Base-by-base conservation (phyloP, 805 yeast species). In the Starmera amethionina region DNA sequence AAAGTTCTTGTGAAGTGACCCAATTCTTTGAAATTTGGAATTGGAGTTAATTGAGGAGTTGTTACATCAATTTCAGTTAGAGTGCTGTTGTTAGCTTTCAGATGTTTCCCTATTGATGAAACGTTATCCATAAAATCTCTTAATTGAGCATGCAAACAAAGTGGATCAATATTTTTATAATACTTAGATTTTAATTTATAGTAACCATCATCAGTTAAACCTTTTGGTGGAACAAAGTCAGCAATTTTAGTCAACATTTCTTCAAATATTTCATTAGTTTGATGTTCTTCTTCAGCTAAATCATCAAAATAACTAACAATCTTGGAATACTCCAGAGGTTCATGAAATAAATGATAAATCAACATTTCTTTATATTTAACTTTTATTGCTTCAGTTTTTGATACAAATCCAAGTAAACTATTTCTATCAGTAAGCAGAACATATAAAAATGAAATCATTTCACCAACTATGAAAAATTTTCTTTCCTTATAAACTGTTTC, bases 371-470 rank as follows among this genome's bases (percentile, higher is more conserved):
- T 67, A 8, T 72, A 62, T 18, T 46, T 48, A 19, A 56, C 46
- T 2, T 48, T 42, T 19, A 49, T 39, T 34, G 57, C 59, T 7
- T 60, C 62, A 7, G 55, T 55, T 2, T 46, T 34, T 4, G 52
- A 41, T 3, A 64, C 54, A 16, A 65, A 62, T 3, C 73, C 73
- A 41, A 66, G 67, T 42, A 86, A 70, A 38, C 73, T 73, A 4
- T 75, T 58, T 44, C 94, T 79, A 49, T 86, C 95, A 2, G 83
- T 76, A 15, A 88, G 55, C 9, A 87, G 47, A 37, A 77, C 75
- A 44, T 87, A 82, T 43, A 88, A 61, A 45, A 80, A 81, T 29
- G 79, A 75, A 36, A 88, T 53, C 46, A 87, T 79, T 50, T 87
- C 96, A 52, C 89, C 97, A 16, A 87, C 63, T 62, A 90, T 74